Conservation (phyloP, 2,329 filamentous ascomycete genomes). For the Penicillium sp. region DNA sequence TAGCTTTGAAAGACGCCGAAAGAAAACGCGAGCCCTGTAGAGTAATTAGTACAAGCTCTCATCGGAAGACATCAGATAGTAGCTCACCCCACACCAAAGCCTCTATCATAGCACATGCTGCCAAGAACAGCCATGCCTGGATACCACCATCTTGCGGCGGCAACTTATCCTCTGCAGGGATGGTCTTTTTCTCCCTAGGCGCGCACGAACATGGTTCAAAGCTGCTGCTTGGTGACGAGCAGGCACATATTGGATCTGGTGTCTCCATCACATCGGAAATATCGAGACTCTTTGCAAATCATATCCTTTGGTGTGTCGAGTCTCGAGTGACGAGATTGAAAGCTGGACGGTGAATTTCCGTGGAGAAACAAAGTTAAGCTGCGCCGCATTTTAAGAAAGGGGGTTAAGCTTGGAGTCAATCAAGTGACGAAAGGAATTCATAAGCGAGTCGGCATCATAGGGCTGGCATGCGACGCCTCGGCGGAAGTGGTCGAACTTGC, state of each 20-base stretch:
- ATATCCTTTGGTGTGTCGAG: not conserved
- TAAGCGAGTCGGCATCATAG: constrained; percentile 5
- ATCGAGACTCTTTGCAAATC: not conserved
- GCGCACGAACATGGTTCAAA: constrained; percentile 3
- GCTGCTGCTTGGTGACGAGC: not conserved
- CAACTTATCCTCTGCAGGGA: constrained; percentile 11
- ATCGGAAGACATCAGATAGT: not conserved
- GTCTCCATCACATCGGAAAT: not conserved
- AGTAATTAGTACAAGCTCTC: not conserved
- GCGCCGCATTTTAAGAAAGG: constrained; percentile 16
- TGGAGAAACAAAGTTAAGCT: constrained; percentile 12
- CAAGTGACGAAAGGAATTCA: constrained; percentile 18
- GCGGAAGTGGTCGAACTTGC: not conserved
- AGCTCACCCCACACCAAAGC: constrained; percentile 53
- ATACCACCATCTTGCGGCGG: constrained; percentile 39
- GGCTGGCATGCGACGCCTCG: constrained; percentile 9
- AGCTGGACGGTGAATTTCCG: not conserved
- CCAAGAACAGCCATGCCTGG: constrained; percentile 48
- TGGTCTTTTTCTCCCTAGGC: not conserved
- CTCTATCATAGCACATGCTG: constrained; percentile 53
- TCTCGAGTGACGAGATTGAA: not conserved
- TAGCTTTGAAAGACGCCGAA: constrained; percentile 37
- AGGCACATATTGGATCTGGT: not conserved
- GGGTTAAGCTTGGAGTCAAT: constrained; percentile 8
- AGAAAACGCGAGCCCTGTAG: constrained; percentile 22